Percentiles rank a stretch among this genome's conserved stretches.
Conservation (phyloP, 306 rosid species). For the Casuarina equisetifolia region DNA sequence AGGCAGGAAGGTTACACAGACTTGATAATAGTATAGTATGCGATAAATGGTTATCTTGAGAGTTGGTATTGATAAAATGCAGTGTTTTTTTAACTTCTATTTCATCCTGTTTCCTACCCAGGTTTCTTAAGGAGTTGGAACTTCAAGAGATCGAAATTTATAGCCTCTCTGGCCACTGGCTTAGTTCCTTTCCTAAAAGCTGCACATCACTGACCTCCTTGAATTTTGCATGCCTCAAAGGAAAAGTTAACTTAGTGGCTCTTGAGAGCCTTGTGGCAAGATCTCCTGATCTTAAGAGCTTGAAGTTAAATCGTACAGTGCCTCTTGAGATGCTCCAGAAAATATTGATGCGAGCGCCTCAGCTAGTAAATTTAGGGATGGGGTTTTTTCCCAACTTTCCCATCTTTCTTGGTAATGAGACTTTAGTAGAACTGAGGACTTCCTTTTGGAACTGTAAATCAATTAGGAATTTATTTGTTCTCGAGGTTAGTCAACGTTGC, state of each 20-base stretch:
- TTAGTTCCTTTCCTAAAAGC: slow-evolving; percentile 80
- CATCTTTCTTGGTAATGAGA: slow-evolving; percentile 45
- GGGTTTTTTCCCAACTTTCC: slow-evolving; percentile 64
- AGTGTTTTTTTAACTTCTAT: not conserved
- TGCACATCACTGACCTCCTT: slow-evolving; percentile 79
- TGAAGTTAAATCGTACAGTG: slow-evolving; percentile 72
- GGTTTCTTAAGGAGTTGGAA: slow-evolving; percentile 86
- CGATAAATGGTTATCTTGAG: not conserved
- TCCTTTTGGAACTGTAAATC: slow-evolving; percentile 61
- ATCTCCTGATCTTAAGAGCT: slow-evolving; percentile 78
- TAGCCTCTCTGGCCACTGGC: slow-evolving; percentile 82
- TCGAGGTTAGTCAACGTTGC: slow-evolving; percentile 69
- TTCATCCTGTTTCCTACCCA: slow-evolving; percentile 16
- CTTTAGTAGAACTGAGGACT: slow-evolving; percentile 40
- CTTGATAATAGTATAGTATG: not conserved
- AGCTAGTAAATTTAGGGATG: slow-evolving; percentile 69
- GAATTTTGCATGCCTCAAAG: slow-evolving; percentile 90
- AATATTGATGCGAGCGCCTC: slow-evolving; percentile 68
- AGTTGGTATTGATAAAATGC: not conserved
- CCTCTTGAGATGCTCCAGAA: slow-evolving; percentile 61
- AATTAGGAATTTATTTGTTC: slow-evolving; percentile 74
- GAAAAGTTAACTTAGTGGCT: slow-evolving; percentile 62
- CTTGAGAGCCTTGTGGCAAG: slow-evolving; percentile 89
- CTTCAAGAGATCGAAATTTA: slow-evolving; percentile 94
- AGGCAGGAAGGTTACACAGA: not conserved